Evolutionary conservation across 139 green algal genomes (phyloP).

Genomic region (Chlamydomonas sphaeroides): DNA sequence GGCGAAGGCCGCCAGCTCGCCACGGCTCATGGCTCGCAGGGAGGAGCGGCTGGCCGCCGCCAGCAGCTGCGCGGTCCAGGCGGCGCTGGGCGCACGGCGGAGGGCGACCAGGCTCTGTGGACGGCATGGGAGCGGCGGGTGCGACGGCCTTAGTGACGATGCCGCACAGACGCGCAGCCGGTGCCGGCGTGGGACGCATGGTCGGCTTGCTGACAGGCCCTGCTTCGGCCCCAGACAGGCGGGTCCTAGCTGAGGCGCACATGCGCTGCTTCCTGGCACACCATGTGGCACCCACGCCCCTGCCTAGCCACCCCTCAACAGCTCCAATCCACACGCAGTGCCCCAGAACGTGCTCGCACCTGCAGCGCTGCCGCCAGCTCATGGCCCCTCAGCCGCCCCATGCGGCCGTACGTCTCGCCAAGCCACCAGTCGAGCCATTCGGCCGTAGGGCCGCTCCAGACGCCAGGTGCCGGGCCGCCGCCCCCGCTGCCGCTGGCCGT

Average conservation of each 20-base stretch:
- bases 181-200: not conserved
- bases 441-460: not conserved
- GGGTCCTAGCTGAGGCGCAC: too few relatives aligned
- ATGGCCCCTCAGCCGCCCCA: not conserved
- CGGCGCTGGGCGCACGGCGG: not conserved
- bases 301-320: too few relatives aligned
- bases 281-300: not conserved
- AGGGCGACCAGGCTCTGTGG: conserved; percentile 7
- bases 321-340: too few relatives aligned
- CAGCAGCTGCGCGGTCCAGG: conserved; percentile 16
- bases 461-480: too few relatives aligned
- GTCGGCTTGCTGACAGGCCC: not conserved
- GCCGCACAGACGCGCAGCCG: not conserved
- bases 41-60: not conserved
- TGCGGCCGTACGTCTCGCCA: conserved; percentile 23
- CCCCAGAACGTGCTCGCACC: not conserved
- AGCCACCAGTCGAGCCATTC: conserved; percentile 33
- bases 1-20: not conserved
- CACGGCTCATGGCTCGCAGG: not conserved
- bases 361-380: conserved; percentile 11
- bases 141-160: not conserved
- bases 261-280: not conserved
- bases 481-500: too few relatives aligned
- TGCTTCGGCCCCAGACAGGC: not conserved
- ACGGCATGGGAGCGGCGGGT: not conserved